A percentile compares a stretch with the other conserved stretches of the same genome.
These are phyloP conservation scores for Penicillium crustosum DNA, from an alignment of 2,329 filamentous ascomycete genomes.

Conservation along the genomic window DNA sequence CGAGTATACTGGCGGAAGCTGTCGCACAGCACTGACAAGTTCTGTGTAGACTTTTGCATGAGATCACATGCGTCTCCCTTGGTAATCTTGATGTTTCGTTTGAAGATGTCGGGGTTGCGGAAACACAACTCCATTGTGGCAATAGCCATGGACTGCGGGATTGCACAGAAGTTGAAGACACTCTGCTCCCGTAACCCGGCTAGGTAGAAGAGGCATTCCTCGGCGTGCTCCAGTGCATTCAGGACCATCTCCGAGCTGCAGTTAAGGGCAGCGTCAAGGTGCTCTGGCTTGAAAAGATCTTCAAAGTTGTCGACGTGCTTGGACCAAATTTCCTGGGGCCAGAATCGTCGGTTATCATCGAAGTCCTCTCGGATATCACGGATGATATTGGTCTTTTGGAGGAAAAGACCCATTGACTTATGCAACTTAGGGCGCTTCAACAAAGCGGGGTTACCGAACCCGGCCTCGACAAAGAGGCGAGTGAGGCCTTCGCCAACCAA, in stretches of 20 bases:
- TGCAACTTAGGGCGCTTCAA: constrained; percentile 75
- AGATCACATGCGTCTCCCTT: constrained; percentile 89
- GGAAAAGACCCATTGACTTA: constrained; percentile 94
- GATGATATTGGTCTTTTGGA: constrained; percentile 99
- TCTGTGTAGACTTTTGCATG: constrained; percentile 92
- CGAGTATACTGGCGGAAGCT: constrained; percentile 76
- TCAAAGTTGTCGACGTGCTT: constrained; percentile 89
- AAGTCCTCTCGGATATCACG: constrained; percentile 90
- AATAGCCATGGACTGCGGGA: constrained; percentile 96
- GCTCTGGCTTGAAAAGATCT: constrained; percentile 80
- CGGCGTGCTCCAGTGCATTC: constrained; percentile 78
- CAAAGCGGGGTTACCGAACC: constrained; percentile 82
- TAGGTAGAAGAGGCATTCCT: constrained; percentile 97
- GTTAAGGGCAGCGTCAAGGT: constrained; percentile 74
- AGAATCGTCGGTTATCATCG: constrained; percentile 85
- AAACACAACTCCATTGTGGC: constrained; percentile 90
- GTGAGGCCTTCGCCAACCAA: constrained; percentile 95
- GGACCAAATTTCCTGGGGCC: constrained; percentile 94
- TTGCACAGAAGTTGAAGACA: constrained; percentile 98
- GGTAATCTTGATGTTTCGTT: constrained; percentile 91
- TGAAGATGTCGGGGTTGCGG: constrained; percentile 82
- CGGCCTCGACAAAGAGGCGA: constrained; percentile 80
- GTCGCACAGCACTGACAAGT: constrained; percentile 75
- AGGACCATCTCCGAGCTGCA: constrained; percentile 94
- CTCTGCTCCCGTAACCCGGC: constrained; percentile 92